Base-by-base conservation (phyloP, 305 asterid species). In the Rubia balearica region DNA sequence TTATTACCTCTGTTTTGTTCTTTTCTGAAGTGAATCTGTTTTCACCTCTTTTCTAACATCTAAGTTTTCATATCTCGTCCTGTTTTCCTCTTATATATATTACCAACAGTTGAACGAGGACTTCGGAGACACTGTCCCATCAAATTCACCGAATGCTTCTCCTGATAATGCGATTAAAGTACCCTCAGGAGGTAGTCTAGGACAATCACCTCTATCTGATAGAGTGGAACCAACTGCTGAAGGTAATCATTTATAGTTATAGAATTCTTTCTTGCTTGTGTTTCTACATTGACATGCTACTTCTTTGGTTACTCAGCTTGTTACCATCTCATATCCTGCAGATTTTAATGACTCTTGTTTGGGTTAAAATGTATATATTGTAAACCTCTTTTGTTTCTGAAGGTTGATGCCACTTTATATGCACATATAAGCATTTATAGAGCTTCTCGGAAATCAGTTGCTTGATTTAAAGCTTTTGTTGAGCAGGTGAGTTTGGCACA, bases 401-500 rank as follows among this genome's bases (percentile, higher is more conserved):
- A 49, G 22, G 57, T 24, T 46, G 51, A 24, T 24, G 2, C 21
- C n/a, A 43, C 49, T 36, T 36, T 36, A 14, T 38, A 14, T 14
- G 38, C 48, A 51, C 40, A 0, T 21, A 2, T 19, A 43, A 27
- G 9, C 16, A n/a, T 46, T 11, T 61, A 42, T 60, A 12, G 16
- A 38, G 49, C 61, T 61, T 67, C 4, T 57, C 6, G 48, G 48
- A 64, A 38, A 7, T 65, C 10, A 41, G 55, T 42, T 41, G 30
- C 36, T 16, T 65, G 53, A 40, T 64, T 72, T 60, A 46, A 70
- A 67, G 61, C 63, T 51, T 77, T 60, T 77, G 75, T 72, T 56
- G 33, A 56, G 76, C 84, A 94, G 99, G 93, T 85, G 98, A 90
- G 78, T 95, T 87, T 82, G 94, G 98, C 76, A 95, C 98, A 27